These are phyloP conservation scores for Tetrahymena malaccensis DNA, from an alignment of 73 alveolate species.

Conservation along the genomic window DNA sequence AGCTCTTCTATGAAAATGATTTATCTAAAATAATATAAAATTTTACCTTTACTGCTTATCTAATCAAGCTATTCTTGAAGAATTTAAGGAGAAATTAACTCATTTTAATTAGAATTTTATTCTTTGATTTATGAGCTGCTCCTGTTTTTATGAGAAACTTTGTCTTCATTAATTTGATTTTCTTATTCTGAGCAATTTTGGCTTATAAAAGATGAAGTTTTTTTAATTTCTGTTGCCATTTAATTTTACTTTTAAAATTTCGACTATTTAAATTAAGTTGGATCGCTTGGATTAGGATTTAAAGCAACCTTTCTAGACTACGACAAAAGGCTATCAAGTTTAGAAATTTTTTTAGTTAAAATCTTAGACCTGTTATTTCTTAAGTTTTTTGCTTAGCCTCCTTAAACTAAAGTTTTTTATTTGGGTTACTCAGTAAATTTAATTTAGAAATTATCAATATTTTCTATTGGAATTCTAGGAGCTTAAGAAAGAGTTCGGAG, in stretches of 20 bases:
- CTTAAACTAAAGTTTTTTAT: background rate
- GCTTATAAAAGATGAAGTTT: background rate
- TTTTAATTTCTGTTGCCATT: background rate
- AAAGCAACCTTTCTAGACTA: background rate
- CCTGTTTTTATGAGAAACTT: too few species aligned
- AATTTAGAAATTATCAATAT: background rate
- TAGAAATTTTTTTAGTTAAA: background rate
- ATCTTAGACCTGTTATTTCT: background rate
- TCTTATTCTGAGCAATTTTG: background rate
- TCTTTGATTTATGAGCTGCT: too few species aligned
- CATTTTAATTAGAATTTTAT: too few species aligned
- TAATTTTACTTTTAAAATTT: too few species aligned
- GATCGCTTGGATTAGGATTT: background rate
- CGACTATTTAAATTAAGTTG: too few species aligned
- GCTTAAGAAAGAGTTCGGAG: background rate
- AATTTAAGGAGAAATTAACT: background rate
- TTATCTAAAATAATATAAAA: too few species aligned
- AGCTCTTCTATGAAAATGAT: too few species aligned
- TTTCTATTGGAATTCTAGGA: background rate
- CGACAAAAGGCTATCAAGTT: background rate
- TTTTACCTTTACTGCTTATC: background rate
- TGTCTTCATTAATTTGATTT: background rate
- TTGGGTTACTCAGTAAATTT: background rate
- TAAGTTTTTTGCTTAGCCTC: background rate
- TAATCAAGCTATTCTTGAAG: background rate